These are phyloP conservation scores for Symbiodinium pilosum DNA, from an alignment of 73 alveolate genomes.

Conservation along the genomic window DNA sequence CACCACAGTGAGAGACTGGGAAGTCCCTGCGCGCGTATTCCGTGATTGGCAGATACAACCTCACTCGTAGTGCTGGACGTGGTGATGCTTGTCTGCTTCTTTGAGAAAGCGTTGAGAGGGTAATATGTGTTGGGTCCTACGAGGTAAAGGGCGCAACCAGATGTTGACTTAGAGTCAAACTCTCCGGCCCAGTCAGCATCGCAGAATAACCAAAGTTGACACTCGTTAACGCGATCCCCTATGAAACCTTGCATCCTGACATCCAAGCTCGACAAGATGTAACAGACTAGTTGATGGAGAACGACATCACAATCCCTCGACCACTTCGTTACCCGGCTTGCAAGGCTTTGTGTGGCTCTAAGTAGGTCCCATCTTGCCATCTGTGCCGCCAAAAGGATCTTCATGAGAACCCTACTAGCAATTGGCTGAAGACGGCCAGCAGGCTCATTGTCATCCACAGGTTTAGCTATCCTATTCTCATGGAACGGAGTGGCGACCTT, in stretches of 20 bases:
- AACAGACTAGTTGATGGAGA: background rate
- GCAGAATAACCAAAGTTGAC: background rate
- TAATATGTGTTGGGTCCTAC: background rate
- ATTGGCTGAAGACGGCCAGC: constrained; percentile 10
- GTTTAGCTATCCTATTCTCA: background rate
- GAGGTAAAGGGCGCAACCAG: background rate
- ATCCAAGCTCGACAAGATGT: background rate
- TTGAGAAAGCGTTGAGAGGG: background rate
- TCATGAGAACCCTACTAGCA: constrained; percentile 6
- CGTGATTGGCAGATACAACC: constrained; percentile 2
- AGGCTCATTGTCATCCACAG: background rate
- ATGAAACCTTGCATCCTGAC: background rate
- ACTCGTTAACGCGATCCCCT: background rate
- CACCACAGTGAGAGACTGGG: background rate
- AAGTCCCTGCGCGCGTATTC: background rate
- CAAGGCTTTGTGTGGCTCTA: background rate
- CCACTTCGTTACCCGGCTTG: background rate
- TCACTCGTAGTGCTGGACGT: background rate
- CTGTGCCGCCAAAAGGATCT: background rate
- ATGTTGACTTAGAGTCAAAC: background rate
- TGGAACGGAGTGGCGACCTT: background rate
- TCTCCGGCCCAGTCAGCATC: background rate
- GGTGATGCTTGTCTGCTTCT: background rate
- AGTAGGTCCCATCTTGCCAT: constrained; percentile 16
- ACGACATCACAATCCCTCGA: background rate